Evolutionary conservation across 2,329 filamentous ascomycete genomes (phyloP), one percentile per base, ranked within the genome.

Genomic region (Penicillium digitatum): DNA sequence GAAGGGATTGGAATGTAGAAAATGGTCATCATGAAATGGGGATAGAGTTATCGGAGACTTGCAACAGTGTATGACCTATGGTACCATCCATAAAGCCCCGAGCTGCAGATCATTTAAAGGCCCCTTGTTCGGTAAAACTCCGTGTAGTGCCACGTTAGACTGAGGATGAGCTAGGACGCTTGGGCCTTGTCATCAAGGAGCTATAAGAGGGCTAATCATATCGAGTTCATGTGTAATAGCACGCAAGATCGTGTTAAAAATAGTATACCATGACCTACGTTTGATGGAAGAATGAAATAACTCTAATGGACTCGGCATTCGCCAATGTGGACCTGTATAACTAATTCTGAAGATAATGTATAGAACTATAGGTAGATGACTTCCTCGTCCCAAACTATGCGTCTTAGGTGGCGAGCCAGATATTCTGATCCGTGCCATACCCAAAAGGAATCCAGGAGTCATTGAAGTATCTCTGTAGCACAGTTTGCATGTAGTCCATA

Each of bases 361-460:
- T 12, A 14, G 5, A 14, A 43, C 7, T 11, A 2, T 43, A 10
- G 18, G n/a, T 20, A 46, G 9, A 7, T 46, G 9, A 12, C 8
- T 31, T 9, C 42, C 27, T 20, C 9, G 12, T 3, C 8, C n/a
- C 27, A 32, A 24, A 8, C 14, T 2, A 12, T 18, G 10, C 5
- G 9, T 16, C 16, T 3, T 55, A 53, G 43, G 35, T 35, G 3
- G 39, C 32, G 1, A 52, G 42, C 62, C 63, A 66, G 1, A 60
- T 39, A 54, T 66, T 61, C 10, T 61, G 54, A 18, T 61, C 56
- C 16, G 42, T 42, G 0, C 61, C 65, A 55, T 62, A 67, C 0
- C 56, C 62, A 57, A 54, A 61, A 2, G 60, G 56, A 54, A 69
- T 60, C 60, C 62, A 69, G 16, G 65, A 66, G 22, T 60, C 39